A percentile compares a stretch with the other conserved stretches of the same genome.
These are phyloP conservation scores for Asterophora parasitica DNA, from an alignment of 768 basidiomycete species.

Conservation along the genomic window DNA sequence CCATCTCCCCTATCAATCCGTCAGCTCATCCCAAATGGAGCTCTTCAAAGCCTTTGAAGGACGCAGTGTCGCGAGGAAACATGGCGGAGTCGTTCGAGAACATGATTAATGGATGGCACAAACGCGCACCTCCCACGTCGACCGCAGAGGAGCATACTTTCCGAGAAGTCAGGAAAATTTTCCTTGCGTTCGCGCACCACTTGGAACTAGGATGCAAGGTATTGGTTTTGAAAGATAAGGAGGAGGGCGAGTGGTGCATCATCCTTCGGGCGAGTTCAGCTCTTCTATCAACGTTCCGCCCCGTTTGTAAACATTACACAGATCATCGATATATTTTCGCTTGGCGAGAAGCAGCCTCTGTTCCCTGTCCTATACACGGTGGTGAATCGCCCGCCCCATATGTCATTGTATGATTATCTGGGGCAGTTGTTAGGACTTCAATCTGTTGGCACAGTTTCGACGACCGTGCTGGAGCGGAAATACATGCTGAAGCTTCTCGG, in stretches of 20 bases:
- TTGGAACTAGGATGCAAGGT: conserved; percentile 13
- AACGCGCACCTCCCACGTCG: conserved; percentile 8
- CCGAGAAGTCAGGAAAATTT: conserved; percentile 22
- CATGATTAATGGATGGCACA: conserved; percentile 5
- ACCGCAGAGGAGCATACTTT: conserved; percentile 25
- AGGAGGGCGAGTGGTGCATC: conserved; percentile 20
- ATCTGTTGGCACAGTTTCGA: conserved; percentile 10
- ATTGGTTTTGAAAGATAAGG: conserved; percentile 19
- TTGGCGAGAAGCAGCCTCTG: conserved; percentile 20
- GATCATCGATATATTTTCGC: conserved; percentile 21
- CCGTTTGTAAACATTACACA: conserved; percentile 4
- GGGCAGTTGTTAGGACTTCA: conserved; percentile 7
- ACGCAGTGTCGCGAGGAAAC: conserved; percentile 17
- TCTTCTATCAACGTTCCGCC: not conserved
- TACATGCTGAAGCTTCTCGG: conserved; percentile 27
- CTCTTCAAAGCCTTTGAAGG: conserved; percentile 11
- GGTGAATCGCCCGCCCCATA: conserved; percentile 14
- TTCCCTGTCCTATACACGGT: conserved; percentile 24
- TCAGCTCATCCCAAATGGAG: conserved; percentile 15
- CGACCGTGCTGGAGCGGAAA: conserved; percentile 28
- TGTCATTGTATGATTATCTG: conserved; percentile 14
- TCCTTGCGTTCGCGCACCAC: conserved; percentile 19
- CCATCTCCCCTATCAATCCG: conserved; percentile 7
- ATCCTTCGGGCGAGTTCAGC: conserved; percentile 19
- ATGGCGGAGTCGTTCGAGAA: conserved; percentile 17